These are phyloP conservation scores for Aspergillus pseudonomiae DNA, from an alignment of 2,329 filamentous ascomycete genomes.

Conservation along the genomic window DNA sequence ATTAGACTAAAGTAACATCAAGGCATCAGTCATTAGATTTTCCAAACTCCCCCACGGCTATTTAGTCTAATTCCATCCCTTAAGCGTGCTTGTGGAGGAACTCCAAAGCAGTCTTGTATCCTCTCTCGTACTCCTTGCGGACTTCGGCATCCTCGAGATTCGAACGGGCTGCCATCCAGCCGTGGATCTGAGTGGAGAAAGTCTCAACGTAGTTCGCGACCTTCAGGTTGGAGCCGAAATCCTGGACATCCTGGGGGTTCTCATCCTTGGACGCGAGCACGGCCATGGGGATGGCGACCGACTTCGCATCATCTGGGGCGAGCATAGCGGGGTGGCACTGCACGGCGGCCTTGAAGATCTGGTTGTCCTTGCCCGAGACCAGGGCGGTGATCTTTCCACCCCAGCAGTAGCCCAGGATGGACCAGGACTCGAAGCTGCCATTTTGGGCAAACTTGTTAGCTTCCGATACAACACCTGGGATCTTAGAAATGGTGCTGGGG, in stretches of 20 bases:
- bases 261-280: constrained; percentile 63
- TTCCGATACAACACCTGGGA: constrained; percentile 59
- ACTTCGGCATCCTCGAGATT: constrained; percentile 44
- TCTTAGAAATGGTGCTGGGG: constrained; percentile 58
- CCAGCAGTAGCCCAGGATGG: constrained; percentile 65
- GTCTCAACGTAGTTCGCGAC: constrained; percentile 48
- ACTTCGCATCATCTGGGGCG: constrained; percentile 59
- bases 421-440: constrained; percentile 57
- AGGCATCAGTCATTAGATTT: neutral
- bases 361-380: constrained; percentile 52
- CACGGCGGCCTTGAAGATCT: constrained; percentile 59
- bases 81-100: constrained; percentile 47
- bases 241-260: constrained; percentile 50
- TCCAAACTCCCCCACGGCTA: neutral
- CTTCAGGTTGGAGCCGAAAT: constrained; percentile 43
- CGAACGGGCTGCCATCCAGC: constrained; percentile 50
- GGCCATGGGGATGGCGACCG: constrained; percentile 59
- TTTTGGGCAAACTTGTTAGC: constrained; percentile 50
- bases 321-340: constrained; percentile 64
- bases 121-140: constrained; percentile 48
- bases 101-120: constrained; percentile 44
- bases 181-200: constrained; percentile 48
- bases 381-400: constrained; percentile 61
- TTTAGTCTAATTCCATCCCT: neutral
- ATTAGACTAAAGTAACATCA: neutral